These are phyloP conservation scores for Tuber aestivum DNA, from an alignment of 495 filamentous ascomycete genomes.

Conservation along the genomic window DNA sequence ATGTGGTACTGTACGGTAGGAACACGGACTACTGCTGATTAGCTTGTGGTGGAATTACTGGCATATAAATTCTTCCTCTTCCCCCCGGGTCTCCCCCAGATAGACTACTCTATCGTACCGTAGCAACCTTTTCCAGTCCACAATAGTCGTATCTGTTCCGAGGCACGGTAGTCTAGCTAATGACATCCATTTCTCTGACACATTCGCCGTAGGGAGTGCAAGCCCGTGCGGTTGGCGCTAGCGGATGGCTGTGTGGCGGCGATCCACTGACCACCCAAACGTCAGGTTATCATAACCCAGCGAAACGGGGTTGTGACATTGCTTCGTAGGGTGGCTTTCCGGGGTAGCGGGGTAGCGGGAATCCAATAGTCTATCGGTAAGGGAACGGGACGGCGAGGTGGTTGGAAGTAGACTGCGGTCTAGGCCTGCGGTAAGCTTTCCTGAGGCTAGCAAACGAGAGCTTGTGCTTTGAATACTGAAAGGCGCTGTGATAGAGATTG, in stretches of 20 bases:
- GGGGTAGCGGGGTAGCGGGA: too few relatives aligned
- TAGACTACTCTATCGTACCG: neutral
- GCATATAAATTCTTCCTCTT: neutral
- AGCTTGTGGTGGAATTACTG: neutral
- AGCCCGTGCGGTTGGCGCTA: neutral
- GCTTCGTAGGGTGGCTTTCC: neutral
- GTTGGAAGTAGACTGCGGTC: neutral
- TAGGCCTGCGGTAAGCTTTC: neutral
- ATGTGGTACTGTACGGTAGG: neutral
- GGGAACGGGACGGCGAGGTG: neutral
- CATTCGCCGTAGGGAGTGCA: neutral
- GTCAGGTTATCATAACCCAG: neutral
- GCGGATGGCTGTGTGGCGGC: neutral
- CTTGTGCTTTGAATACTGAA: neutral
- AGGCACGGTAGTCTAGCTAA: neutral
- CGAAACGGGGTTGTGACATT: neutral
- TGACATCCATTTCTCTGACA: neutral
- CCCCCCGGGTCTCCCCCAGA: neutral
- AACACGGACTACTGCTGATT: neutral
- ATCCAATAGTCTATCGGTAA: neutral
- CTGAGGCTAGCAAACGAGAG: neutral
- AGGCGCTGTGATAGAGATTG: neutral
- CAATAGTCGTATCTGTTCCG: neutral
- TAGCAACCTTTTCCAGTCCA: neutral
- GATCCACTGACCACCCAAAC: neutral